Percentiles rank a stretch among this genome's conserved stretches.
Evolutionary conservation across 495 filamentous ascomycete species (phyloP).

Genomic region (Neurospora sp.): DNA sequence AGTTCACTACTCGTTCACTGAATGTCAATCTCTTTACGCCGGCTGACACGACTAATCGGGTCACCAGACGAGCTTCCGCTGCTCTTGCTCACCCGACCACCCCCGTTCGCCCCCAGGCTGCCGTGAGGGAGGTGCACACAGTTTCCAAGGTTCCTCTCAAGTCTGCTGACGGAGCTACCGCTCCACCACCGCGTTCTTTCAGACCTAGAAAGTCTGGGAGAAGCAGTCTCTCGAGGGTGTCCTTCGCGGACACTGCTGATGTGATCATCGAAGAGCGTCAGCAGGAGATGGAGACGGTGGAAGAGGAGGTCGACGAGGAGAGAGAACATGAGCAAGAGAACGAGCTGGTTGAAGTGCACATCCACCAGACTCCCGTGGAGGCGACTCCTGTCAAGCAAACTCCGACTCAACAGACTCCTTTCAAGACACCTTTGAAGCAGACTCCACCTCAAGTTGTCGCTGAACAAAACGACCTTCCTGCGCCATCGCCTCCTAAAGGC

Average conservation of each 20-base stretch:
- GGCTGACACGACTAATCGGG: not conserved
- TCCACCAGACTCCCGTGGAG: slow-evolving; percentile 3
- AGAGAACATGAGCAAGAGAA: slow-evolving; percentile 11
- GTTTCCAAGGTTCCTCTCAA: slow-evolving; percentile 70
- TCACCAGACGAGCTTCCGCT: not conserved
- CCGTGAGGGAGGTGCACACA: slow-evolving; percentile 45
- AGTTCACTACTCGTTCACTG: not conserved
- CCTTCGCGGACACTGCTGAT: not conserved
- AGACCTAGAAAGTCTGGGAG: not conserved
- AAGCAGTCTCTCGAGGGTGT: slow-evolving; percentile 41
- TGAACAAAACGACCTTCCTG: not conserved
- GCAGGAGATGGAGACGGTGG: not conserved
- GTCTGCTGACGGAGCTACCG: slow-evolving; percentile 51
- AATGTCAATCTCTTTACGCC: not conserved
- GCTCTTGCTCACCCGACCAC: slow-evolving; percentile 5
- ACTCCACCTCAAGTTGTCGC: not conserved
- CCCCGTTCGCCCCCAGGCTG: slow-evolving; percentile 27
- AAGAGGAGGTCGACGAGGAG: slow-evolving; percentile 19
- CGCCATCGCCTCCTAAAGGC: not conserved
- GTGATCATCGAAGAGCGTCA: not conserved
- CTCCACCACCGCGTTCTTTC: slow-evolving; percentile 21
- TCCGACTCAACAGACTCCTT: not conserved
- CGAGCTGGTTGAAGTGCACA: slow-evolving; percentile 7
- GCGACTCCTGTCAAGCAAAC: not conserved
- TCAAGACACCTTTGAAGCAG: not conserved